These are phyloP conservation scores for Magnusiomyces clavatus DNA, from an alignment of 1,139 yeast species.

Conservation along the genomic window DNA sequence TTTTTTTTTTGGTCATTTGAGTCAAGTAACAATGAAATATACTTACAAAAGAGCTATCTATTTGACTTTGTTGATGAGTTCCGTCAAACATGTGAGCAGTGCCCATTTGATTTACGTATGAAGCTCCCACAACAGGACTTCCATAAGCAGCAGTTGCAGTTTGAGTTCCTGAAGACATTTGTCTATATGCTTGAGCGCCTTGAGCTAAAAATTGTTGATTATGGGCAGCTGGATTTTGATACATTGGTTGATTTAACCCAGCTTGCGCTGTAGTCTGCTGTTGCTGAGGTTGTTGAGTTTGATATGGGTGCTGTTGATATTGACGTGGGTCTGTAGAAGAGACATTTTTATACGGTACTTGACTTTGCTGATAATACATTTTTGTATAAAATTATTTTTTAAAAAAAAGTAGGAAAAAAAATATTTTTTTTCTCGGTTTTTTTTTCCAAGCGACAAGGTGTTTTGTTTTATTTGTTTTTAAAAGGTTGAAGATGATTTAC, in stretches of 20 bases:
- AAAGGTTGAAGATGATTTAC: too few species aligned
- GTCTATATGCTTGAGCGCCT: background rate
- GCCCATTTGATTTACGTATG: background rate
- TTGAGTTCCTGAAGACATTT: background rate
- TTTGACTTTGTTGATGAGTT: background rate
- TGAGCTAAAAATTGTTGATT: background rate
- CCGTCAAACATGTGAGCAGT: background rate
- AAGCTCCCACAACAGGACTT: background rate
- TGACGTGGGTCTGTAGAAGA: background rate
- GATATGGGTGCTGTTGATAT: background rate
- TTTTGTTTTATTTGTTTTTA: too few species aligned
- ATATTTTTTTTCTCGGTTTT: too few species aligned
- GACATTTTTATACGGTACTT: background rate
- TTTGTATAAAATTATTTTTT: too few species aligned
- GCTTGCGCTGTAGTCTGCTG: background rate
- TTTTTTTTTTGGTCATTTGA: too few species aligned
- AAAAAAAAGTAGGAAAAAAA: too few species aligned
- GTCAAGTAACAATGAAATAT: too few species aligned
- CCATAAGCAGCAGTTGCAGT: background rate
- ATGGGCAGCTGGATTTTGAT: background rate
- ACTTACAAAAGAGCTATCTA: background rate
- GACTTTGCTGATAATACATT: background rate
- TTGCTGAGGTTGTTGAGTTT: background rate
- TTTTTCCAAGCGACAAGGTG: too few species aligned
- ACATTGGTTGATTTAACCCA: background rate